Evolutionary conservation across 768 basidiomycete genomes (phyloP), one percentile per base, ranked within the genome.

Genomic region (Phaeolepiota aurea): DNA sequence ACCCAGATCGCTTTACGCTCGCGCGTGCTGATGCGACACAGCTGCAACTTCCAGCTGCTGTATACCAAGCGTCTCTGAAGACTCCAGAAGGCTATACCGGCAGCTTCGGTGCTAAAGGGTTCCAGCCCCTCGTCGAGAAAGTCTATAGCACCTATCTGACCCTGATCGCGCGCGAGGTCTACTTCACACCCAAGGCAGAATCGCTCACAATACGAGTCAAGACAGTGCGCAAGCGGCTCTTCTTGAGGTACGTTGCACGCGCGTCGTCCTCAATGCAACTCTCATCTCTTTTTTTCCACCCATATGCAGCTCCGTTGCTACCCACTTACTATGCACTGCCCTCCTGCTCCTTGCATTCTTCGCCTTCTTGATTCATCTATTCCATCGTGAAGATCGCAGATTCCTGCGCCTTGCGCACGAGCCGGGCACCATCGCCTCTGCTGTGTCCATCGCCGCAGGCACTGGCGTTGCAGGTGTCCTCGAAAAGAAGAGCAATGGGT

Each of bases 391-490:
- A 34, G 69, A 69, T 28, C 66, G 75, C 5, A 62, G 63, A 5
- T 51, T 60, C 32, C 60, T 79, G 20, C 58, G 57, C 13, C 58
- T 77, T 21, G 60, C 58, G 20, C 72, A 74, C 46, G 58, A 65
- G 36, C 72, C 73, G 0, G 72, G 76, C 13, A 77, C 77, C 3
- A 71, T 78, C 38, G 76, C 73, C 15, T 72, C 73, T 9, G 76
- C 76, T 10, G 68, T 75, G 10, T 67, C 71, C 28, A 68, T 77
- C 45, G 72, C 72, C 7, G 75, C 67, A 4, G 66, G 69, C 46
- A 74, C 72, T 2, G 65, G 63, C 20, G 62, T 76, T 47, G 72
- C 25, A 28, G 25, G 25, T 28, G 25, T 28, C 7, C n/a, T 28
- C 7, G 25, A 7, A 28, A n/a, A 28, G 25, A 7, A 28, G n/a